Conservation (phyloP, 2,329 filamentous ascomycete genomes). For the Aspergillus brunneoviolaceus region DNA sequence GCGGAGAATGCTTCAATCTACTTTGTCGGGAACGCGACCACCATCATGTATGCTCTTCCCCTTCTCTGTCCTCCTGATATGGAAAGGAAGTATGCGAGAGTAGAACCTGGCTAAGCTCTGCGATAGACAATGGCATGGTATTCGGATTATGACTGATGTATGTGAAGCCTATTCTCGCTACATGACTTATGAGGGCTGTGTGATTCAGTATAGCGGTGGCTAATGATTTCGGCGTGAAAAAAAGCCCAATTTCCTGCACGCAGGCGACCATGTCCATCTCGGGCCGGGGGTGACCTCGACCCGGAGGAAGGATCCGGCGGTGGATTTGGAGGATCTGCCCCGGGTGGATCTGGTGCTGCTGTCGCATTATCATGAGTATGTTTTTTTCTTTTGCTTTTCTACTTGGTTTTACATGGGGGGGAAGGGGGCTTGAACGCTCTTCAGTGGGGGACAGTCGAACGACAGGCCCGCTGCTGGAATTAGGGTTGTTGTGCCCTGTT, state of each 20-base stretch:
- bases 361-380: conserved; percentile 61
- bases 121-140: conserved; percentile 40
- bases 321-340: conserved; percentile 61
- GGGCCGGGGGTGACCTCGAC: conserved; percentile 61
- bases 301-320: conserved; percentile 58
- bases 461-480: too few relatives aligned
- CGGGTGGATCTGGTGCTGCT: conserved; percentile 60
- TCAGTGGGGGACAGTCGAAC: background rate
- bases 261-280: conserved; percentile 65
- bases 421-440: background rate
- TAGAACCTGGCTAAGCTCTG: background rate
- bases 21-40: conserved; percentile 44
- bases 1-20: conserved; percentile 39
- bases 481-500: background rate
- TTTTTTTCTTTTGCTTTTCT: background rate
- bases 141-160: conserved; percentile 44
- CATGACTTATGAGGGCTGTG: too few relatives aligned
- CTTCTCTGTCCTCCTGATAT: background rate
- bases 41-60: conserved; percentile 28
- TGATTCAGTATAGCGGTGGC: too few relatives aligned
- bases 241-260: conserved; percentile 65
- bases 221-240: background rate
- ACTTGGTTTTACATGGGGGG: background rate
- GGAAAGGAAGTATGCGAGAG: background rate
- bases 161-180: background rate